Base-by-base conservation (phyloP, 2,329 filamentous ascomycete genomes). In the Xylaria sp. region DNA sequence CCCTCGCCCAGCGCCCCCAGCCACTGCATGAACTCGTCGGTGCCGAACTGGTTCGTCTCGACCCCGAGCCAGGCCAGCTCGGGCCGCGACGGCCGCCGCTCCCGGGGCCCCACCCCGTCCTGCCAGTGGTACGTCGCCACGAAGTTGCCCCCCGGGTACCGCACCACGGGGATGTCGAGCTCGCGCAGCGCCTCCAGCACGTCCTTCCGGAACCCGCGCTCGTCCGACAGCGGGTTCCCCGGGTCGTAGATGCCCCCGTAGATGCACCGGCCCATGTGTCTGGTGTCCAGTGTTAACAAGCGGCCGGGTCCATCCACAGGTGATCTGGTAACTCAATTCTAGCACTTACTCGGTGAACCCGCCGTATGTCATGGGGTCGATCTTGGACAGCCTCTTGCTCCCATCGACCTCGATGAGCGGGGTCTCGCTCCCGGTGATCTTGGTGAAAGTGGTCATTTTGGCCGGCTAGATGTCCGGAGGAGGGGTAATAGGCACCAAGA, bases 211-310 rank as follows among this genome's bases (percentile, higher is more conserved):
- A 91, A 93, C 39, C 90, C 90, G 60, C 89, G 78, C 49, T 84
- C 78, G 63, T 92, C 89, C 2, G 88, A 86, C n/a, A 92, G 79
- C 2, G 84, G 74, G 69, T 86, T 92, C 29, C 80, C 82, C 1
- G 89, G 90, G 63, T 93, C 90, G 72, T 92, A 93, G 68, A 94
- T 88, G 60, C 91, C 90, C 59, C 89, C 89, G 70, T 94, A 93
- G 67, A 94, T 92, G 76, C 90, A 94, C 57, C 90, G 85, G 65
- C 90, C 90, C 90, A 94, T 94, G 72, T 94, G 91, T 65, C 88
- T 91, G 62, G 13, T 26, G 13, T 48, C 34, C 29, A 7, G 18
- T 41, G 44, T 51, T 6, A 44, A 39, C 9, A 13, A 6, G 8
- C 4, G 29, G 9, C 16, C 29, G 8, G 29, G 8, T 34, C 8